A percentile compares a stretch with the other conserved stretches of the same genome.
phyloP scores from a whole-genome alignment of 2,329 filamentous ascomycete species.

The Aphanocladium album region DNA sequence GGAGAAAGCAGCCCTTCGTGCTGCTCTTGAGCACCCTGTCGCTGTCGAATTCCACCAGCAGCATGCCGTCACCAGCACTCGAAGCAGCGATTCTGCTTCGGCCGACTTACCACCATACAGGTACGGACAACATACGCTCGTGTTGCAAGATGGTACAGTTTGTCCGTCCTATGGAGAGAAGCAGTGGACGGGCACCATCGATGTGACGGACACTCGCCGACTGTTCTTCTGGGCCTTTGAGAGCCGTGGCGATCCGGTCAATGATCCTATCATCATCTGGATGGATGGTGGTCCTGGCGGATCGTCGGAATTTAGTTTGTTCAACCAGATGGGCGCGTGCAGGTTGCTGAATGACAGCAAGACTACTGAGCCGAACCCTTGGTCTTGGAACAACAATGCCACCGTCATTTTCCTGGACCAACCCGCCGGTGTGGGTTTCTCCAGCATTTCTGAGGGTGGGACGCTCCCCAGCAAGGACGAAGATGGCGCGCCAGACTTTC shows the following conservation, averaged over 20 bases:
- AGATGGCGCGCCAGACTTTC: conserved; percentile 37
- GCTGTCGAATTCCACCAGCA: no score
- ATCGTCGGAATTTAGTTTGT: conserved; percentile 50
- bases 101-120: no score
- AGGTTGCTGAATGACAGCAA: conserved; percentile 46
- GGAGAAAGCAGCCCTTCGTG: no score
- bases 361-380: conserved; percentile 46
- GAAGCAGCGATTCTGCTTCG: no score
- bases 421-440: conserved; percentile 56
- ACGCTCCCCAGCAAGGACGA: conserved; percentile 35
- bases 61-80: no score
- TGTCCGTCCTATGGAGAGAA: background rate
- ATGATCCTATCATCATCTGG: conserved; percentile 46
- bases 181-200: conserved; percentile 14
- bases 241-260: conserved; percentile 21
- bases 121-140: background rate
- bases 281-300: conserved; percentile 45
- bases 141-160: background rate
- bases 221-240: conserved; percentile 26
- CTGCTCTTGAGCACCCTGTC: no score
- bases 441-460: conserved; percentile 26
- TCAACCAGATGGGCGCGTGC: conserved; percentile 50
- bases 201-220: conserved; percentile 9
- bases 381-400: conserved; percentile 50
- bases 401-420: conserved; percentile 38